These are phyloP conservation scores for Senna siamea DNA, from an alignment of 306 rosid genomes.

Conservation along the genomic window DNA sequence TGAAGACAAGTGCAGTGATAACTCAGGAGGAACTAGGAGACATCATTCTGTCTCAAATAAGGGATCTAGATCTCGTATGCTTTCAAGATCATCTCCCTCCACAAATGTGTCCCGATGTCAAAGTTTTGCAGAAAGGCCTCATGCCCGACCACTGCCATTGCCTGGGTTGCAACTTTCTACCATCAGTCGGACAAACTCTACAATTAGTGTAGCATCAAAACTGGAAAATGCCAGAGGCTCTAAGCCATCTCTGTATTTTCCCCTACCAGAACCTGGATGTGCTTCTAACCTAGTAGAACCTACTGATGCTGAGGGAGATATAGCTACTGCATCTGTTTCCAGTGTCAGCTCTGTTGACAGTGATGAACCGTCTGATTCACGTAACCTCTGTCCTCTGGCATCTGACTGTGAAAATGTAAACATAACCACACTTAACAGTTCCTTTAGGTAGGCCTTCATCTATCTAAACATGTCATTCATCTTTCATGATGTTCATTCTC, in stretches of 20 bases:
- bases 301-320: slow-evolving; percentile 65
- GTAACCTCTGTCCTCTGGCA: slow-evolving; percentile 67
- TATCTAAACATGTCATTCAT: slow-evolving; percentile 10
- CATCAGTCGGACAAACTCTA: slow-evolving; percentile 61
- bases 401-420: slow-evolving; percentile 62
- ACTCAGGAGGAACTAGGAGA: slow-evolving; percentile 59
- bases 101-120: slow-evolving; percentile 68
- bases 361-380: slow-evolving; percentile 67
- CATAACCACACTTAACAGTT: slow-evolving; percentile 52
- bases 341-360: slow-evolving; percentile 68
- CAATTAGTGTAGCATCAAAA: slow-evolving; percentile 54
- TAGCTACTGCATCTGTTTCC: slow-evolving; percentile 70
- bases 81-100: slow-evolving; percentile 73
- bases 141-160: slow-evolving; percentile 72
- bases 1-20: slow-evolving; percentile 55
- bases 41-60: slow-evolving; percentile 59
- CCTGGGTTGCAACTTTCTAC: slow-evolving; percentile 55
- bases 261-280: slow-evolving; percentile 70
- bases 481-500: slow-evolving; percentile 12
- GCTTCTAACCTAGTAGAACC: slow-evolving; percentile 54
- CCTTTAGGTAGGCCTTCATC: slow-evolving; percentile 60
- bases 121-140: slow-evolving; percentile 73
- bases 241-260: slow-evolving; percentile 52
- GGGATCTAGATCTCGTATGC: slow-evolving; percentile 60
- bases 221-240: slow-evolving; percentile 56